Evolutionary conservation across 805 yeast genomes (phyloP).

Genomic region (Pichia eremophila): DNA sequence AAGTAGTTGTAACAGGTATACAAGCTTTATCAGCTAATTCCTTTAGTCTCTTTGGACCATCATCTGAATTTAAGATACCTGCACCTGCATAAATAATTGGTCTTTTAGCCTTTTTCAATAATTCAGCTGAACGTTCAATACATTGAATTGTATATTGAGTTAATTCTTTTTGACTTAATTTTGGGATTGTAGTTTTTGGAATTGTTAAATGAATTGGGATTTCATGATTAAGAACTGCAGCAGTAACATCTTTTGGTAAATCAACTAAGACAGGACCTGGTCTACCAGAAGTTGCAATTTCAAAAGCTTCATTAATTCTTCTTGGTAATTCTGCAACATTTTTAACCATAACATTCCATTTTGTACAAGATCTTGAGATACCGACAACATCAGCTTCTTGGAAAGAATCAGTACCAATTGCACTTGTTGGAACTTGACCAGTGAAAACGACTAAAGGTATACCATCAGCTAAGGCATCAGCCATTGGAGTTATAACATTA

Average conservation of each 20-base stretch:
- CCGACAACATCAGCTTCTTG: constrained; percentile 99
- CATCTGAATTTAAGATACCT: constrained; percentile 72
- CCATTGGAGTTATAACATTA: constrained; percentile 96
- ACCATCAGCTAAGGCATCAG: constrained; percentile 96
- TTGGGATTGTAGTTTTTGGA: constrained; percentile 63
- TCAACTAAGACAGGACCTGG: constrained; percentile 99
- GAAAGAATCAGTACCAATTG: constrained; percentile 97
- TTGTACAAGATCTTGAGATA: constrained; percentile 93
- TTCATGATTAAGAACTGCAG: constrained; percentile 75
- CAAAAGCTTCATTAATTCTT: constrained; percentile 95
- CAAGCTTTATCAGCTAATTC: constrained; percentile 84
- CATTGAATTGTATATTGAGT: constrained; percentile 69
- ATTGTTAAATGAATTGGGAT: constrained; percentile 75
- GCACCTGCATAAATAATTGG: constrained; percentile 90
- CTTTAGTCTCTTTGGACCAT: constrained; percentile 70
- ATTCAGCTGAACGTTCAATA: constrained; percentile 64
- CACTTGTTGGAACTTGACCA: constrained; percentile 93
- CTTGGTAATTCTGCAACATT: constrained; percentile 88
- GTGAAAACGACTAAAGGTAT: constrained; percentile 94
- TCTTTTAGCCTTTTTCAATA: constrained; percentile 73
- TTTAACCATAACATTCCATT: constrained; percentile 99
- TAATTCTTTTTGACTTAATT: constrained; percentile 59
- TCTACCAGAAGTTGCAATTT: constrained; percentile 90
- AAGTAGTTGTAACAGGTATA: constrained; percentile 93
- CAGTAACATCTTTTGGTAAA: constrained; percentile 96